Percentiles rank a stretch among this genome's conserved stretches.
Conservation (phyloP, 1,139 yeast genomes). For the Yamadazyma spencermartinsiae region DNA sequence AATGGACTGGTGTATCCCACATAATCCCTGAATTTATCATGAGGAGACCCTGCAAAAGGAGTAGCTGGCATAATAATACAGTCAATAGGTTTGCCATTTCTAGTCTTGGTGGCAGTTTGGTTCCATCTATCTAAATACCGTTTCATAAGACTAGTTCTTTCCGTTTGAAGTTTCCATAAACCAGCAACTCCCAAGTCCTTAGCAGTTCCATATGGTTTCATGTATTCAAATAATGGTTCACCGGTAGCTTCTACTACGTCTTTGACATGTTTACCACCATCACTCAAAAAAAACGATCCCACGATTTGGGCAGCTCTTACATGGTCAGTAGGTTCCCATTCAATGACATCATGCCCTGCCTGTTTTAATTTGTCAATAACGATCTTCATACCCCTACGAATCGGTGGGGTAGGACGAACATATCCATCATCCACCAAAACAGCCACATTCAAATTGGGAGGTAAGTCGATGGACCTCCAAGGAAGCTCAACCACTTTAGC, state of each 20-base stretch:
- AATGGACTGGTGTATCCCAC: constrained; percentile 57
- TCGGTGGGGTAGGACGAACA: constrained; percentile 41
- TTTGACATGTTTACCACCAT: constrained; percentile 41
- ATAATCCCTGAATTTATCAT: constrained; percentile 33
- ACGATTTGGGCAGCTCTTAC: constrained; percentile 35
- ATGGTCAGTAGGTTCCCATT: constrained; percentile 51
- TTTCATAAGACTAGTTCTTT: constrained; percentile 33
- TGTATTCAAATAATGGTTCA: constrained; percentile 45
- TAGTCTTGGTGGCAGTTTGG: constrained; percentile 28
- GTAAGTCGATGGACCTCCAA: constrained; percentile 26
- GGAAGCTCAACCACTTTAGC: constrained; percentile 33
- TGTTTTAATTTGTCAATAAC: constrained; percentile 26
- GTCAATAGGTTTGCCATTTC: constrained; percentile 46
- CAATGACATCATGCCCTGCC: constrained; percentile 62
- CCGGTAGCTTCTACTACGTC: constrained; percentile 38
- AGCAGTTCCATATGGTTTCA: constrained; percentile 32
- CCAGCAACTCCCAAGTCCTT: constrained; percentile 35
- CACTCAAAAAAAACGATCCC: constrained; percentile 45
- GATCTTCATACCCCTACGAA: constrained; percentile 27
- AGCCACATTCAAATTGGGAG: constrained; percentile 31
- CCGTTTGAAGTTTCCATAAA: constrained; percentile 44
- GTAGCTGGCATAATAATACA: constrained; percentile 49
- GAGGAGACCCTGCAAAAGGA: constrained; percentile 49
- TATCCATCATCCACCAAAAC: constrained; percentile 31
- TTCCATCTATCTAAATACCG: constrained; percentile 40